These are phyloP conservation scores for Microsporum ferrugineum DNA, from an alignment of 2,329 filamentous ascomycete species.

Conservation along the genomic window DNA sequence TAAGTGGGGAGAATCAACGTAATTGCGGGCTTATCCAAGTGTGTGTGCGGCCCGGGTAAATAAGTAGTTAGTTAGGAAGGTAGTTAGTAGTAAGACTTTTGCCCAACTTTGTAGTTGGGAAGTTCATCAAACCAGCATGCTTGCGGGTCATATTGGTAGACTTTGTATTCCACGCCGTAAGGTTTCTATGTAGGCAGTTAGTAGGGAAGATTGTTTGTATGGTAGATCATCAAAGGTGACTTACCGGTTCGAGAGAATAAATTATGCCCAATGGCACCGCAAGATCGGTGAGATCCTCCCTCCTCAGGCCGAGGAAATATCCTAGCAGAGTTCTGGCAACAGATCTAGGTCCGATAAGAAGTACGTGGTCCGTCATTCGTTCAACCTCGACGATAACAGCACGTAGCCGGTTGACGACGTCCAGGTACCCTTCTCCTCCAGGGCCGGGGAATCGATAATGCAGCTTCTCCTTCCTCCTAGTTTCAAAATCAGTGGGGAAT, in stretches of 20 bases:
- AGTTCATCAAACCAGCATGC: conserved; percentile 73
- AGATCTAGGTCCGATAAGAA: conserved; percentile 85
- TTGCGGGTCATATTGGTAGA: conserved; percentile 75
- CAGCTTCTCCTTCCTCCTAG: conserved; percentile 75
- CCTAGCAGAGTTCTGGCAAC: conserved; percentile 86
- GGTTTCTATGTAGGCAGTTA: conserved; percentile 49
- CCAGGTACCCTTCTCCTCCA: conserved; percentile 89
- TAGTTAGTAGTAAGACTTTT: conserved; percentile 24
- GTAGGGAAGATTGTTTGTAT: not conserved
- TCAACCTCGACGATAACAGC: conserved; percentile 96
- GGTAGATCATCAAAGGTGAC: conserved; percentile 10
- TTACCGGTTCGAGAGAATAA: conserved; percentile 75
- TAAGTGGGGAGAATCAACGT: not conserved
- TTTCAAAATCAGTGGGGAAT: conserved; percentile 68
- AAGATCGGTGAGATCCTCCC: conserved; percentile 85
- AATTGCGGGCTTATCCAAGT: not conserved
- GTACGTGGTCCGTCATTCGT: conserved; percentile 87
- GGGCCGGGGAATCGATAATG: conserved; percentile 94
- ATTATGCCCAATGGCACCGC: conserved; percentile 89
- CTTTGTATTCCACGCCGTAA: conserved; percentile 94
- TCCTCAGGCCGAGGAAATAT: conserved; percentile 87
- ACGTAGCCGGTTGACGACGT: conserved; percentile 88
- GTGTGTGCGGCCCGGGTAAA: not conserved
- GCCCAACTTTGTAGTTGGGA: conserved; percentile 64
- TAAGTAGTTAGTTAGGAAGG: not conserved